Evolutionary conservation across 2,329 filamentous ascomycete species (phyloP).

Genomic region (Colletotrichum sp.): DNA sequence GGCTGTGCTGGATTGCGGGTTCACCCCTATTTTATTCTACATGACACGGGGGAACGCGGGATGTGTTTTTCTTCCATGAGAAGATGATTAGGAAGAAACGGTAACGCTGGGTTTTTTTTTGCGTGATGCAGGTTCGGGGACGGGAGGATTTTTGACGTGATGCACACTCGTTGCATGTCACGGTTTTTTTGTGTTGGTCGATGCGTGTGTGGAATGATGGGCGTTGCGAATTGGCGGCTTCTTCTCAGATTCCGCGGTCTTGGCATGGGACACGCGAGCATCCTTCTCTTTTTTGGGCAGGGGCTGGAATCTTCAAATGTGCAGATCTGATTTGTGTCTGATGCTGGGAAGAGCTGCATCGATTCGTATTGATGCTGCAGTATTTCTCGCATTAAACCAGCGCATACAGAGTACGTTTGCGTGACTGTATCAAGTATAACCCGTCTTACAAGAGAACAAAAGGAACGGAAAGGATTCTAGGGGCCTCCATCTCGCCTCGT

Average conservation of each 20-base stretch:
- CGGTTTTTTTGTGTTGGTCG: background rate
- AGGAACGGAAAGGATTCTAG: background rate
- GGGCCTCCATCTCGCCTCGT: constrained; percentile 2
- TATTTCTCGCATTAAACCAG: background rate
- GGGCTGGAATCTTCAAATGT: background rate
- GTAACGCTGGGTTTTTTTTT: background rate
- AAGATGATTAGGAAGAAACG: background rate
- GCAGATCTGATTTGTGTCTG: background rate
- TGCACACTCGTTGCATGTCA: background rate
- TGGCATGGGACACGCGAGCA: background rate
- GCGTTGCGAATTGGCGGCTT: background rate
- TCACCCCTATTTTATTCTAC: background rate
- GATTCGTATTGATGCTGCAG: background rate
- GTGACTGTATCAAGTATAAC: background rate
- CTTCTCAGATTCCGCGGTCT: background rate
- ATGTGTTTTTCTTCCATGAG: background rate
- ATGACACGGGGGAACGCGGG: background rate
- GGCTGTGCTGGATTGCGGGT: background rate
- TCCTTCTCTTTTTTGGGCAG: background rate
- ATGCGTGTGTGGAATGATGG: background rate
- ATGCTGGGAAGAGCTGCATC: background rate
- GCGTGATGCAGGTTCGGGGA: background rate
- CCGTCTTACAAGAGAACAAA: background rate
- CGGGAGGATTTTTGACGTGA: background rate
- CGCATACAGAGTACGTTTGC: background rate